Percentiles rank a stretch among this genome's conserved stretches.
These are phyloP conservation scores for Paecilomyces dactylethromorphus DNA, from an alignment of 2,329 filamentous ascomycete genomes.

Conservation along the genomic window DNA sequence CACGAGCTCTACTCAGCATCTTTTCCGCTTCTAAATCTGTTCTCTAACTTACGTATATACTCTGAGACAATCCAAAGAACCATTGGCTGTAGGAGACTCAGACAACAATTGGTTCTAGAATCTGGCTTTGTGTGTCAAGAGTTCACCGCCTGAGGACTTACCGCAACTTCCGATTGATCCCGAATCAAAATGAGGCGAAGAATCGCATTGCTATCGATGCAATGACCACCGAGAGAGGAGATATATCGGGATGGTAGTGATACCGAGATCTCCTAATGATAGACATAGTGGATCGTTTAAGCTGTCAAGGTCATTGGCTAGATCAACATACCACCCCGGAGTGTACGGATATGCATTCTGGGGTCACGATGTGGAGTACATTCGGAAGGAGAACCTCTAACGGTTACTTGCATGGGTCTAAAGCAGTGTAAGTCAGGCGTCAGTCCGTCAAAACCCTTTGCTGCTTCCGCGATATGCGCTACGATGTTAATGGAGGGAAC, in stretches of 20 bases:
- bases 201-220: background rate
- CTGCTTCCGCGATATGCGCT: background rate
- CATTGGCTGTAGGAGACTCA: background rate
- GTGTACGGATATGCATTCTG: background rate
- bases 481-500: background rate
- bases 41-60: background rate
- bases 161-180: background rate
- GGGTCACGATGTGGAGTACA: background rate
- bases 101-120: background rate
- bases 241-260: background rate
- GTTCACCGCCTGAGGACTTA: background rate
- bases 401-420: background rate
- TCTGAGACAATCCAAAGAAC: background rate
- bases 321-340: background rate
- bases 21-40: background rate
- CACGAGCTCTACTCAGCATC: background rate
- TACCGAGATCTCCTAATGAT: background rate
- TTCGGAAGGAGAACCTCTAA: background rate
- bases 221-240: background rate
- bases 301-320: background rate
- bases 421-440: background rate
- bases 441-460: background rate
- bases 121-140: background rate
- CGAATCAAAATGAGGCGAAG: background rate
- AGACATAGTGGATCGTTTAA: background rate